Evolutionary conservation across 805 yeast genomes (phyloP), one percentile per base, ranked within the genome.

Genomic region (Starmera caribaea): DNA sequence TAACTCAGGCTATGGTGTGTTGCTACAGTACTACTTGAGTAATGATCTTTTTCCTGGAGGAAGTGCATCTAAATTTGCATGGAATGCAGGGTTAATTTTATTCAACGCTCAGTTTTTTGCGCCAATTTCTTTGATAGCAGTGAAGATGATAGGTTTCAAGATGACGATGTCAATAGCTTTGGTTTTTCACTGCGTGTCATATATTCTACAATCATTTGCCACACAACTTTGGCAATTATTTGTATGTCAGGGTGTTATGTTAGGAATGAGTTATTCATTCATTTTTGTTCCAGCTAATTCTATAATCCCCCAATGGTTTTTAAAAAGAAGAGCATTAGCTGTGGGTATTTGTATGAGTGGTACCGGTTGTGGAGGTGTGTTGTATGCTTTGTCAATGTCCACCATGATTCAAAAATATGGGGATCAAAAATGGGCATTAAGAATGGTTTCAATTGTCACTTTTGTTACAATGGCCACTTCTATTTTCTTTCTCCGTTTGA

Each of bases 261-360:
- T 69, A 39, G 82, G 87, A 28, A 51, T 72, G 28, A 54, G 65
- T 1, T 64, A 65, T 30, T 76, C 85, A 0, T 53, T 76, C 13
- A 62, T 77, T 30, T 71, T 75, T 38, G 66, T 77, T 3, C 81
- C 90, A 1, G 76, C 74, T 5, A 60, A 76, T 16, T 67, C 76
- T 2, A 57, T 81, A 12, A 50, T 82, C 21, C 87, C 88, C 0
- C 84, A 76, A 40, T 82, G 84, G 81, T 83, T 83, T 54, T 57
- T 73, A 34, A 78, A 73, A 46, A 77, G 62, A 42, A 65, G 89
- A 47, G 79, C 79, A 3, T 54, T 69, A 13, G 74, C 78, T 1
- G 58, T 66, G 45, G 79, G 79, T 9, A 48, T 68, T 16, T 63
- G 69, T 2, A 51, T 68, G 15, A 49, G 69, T 13, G 80, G 79